Evolutionary conservation across 2,329 filamentous ascomycete species (phyloP).

Genomic region (Beauveria bassiana): DNA sequence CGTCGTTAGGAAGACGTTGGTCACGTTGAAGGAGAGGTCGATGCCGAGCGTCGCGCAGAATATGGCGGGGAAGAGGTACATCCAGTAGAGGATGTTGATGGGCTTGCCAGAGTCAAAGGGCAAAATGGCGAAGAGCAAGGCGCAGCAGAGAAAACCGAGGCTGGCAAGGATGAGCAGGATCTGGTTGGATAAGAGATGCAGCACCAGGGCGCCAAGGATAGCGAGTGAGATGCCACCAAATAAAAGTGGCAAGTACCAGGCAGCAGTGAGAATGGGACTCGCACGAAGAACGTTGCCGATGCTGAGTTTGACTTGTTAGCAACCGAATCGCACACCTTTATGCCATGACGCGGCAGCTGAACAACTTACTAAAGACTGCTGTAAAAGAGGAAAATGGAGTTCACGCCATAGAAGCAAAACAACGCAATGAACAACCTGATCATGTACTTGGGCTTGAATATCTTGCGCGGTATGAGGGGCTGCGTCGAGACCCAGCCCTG

Average conservation of each 20-base stretch:
- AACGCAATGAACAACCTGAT: conserved; percentile 42
- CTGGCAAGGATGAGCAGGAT: conserved; percentile 14
- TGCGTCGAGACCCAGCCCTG: conserved; percentile 53
- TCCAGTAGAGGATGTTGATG: conserved; percentile 38
- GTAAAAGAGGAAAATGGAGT: conserved; percentile 54
- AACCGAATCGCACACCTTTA: not conserved
- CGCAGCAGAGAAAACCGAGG: conserved; percentile 27
- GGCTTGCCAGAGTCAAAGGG: conserved; percentile 9
- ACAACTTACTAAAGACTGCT: conserved; percentile 48
- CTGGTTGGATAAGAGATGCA: conserved; percentile 9
- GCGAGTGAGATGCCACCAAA: conserved; percentile 6
- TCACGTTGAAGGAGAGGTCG: conserved; percentile 54
- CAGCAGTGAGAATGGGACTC: not conserved
- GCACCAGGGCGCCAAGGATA: conserved; percentile 2
- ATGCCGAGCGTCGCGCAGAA: conserved; percentile 51
- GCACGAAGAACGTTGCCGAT: conserved; percentile 6
- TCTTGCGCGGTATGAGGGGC: conserved; percentile 54
- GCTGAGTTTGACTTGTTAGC: not conserved
- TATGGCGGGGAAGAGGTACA: conserved; percentile 50
- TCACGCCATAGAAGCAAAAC: conserved; percentile 48
- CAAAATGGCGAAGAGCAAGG: conserved; percentile 18
- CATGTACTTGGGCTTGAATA: conserved; percentile 55
- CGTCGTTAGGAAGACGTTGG: conserved; percentile 57
- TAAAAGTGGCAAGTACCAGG: conserved; percentile 10
- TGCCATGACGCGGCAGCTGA: not conserved